Evolutionary conservation across 805 yeast species (phyloP), one percentile per base, ranked within the genome.

Genomic region (Schwanniomyces vanrijiae): DNA sequence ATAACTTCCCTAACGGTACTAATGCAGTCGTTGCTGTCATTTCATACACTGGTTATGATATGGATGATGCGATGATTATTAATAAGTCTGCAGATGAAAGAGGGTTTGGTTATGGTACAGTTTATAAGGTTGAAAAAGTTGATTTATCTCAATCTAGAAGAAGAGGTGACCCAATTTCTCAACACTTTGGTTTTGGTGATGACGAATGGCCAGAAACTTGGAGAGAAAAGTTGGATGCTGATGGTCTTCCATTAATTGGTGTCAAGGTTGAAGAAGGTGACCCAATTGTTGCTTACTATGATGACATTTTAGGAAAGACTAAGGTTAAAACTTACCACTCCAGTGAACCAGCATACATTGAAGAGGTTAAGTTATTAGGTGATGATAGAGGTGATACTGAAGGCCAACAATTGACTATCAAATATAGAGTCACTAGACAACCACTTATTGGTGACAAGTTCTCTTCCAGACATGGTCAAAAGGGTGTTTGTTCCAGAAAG

Each of bases 51-150:
- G 99, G 99, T 58, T 94, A 94, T 65, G 99, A 94, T 88, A 94
- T 94, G 98, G 99, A 94, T 74, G 99, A 94, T 70, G 99, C 99
- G 64, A 92, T 94, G 98, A 94, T 94, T 61, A 82, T 94, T 57
- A 94, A 94, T 70, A 94, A 94, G 69, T 88, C 96, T 43, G 97
- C 98, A 0, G 96, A 91, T 60, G 99, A 94, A 72, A 82, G 99
- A 68, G 99, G 99, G 0, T 94, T 94, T 55, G 98, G 96, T 16
- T 92, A 94, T 60, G 99, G 99, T 71, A 88, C 96, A 7, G 95
- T 94, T 54, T 90, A 88, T 72, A 94, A 94, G 71, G 94, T 88
- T 25, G 99, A 94, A 66, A 90, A 89, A 71, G 79, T 94, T 44
- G 97, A 94, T 58, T 76, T 94, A 48, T 72, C 87, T 3, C 75